Percentiles rank a stretch among this genome's conserved stretches.
Evolutionary conservation across 2,329 filamentous ascomycete species (phyloP).

Genomic region (Monilinia fructicola): DNA sequence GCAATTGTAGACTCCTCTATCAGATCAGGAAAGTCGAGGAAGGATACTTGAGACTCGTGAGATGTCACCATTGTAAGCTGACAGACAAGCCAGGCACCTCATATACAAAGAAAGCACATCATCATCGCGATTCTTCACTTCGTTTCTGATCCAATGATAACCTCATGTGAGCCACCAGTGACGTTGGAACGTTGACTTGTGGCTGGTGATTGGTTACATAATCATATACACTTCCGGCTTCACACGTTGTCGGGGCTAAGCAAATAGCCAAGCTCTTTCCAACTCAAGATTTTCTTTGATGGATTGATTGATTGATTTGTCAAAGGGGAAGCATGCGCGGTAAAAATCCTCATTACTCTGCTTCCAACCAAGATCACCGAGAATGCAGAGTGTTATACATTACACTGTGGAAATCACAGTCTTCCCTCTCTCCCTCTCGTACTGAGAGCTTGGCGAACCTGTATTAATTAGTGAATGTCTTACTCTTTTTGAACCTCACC

Average conservation of each 20-base stretch:
- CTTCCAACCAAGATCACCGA: not conserved
- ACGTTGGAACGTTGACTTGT: not conserved
- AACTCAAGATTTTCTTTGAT: not conserved
- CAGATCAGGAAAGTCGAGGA: no score
- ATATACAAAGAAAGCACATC: not conserved
- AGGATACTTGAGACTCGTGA: no score
- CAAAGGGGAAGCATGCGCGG: not conserved
- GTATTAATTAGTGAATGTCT: not conserved
- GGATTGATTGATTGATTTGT: no score
- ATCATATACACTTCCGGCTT: not conserved
- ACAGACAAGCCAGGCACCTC: not conserved
- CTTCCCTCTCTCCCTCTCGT: not conserved
- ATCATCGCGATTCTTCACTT: not conserved
- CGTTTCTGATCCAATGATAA: not conserved
- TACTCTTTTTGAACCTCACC: slow-evolving; percentile 3
- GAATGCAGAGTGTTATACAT: not conserved
- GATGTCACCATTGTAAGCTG: not conserved
- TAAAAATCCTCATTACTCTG: not conserved
- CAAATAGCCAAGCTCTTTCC: not conserved
- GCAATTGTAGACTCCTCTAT: no score
- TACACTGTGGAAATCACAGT: not conserved
- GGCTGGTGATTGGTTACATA: not conserved
- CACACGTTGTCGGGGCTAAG: not conserved
- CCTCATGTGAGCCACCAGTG: not conserved
- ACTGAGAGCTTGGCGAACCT: slow-evolving; percentile 2